Conservation (phyloP, 2,329 filamentous ascomycete genomes). For the Leptographium lundbergii region DNA sequence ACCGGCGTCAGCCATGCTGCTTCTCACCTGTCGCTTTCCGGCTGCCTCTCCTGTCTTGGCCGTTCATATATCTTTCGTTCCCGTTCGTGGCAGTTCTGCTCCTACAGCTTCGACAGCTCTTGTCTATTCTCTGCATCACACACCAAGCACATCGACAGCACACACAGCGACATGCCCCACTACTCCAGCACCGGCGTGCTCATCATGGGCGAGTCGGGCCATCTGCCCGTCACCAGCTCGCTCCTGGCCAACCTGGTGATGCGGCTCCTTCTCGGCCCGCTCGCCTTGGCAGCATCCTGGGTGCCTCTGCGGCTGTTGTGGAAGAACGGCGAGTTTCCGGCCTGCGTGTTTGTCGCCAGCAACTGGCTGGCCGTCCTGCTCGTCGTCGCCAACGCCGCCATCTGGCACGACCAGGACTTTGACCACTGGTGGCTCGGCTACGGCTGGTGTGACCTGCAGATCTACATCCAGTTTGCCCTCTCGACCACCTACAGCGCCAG, state of each 20-base stretch:
- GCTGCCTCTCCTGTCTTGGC: neutral
- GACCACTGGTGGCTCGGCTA: conserved; percentile 36
- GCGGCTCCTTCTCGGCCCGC: conserved; percentile 32
- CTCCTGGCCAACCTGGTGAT: conserved; percentile 32
- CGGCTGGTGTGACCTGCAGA: conserved; percentile 41
- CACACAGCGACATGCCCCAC: neutral
- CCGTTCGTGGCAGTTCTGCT: neutral
- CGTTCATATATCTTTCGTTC: neutral
- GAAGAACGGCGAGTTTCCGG: conserved; percentile 41
- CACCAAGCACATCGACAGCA: neutral
- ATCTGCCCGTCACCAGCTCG: neutral
- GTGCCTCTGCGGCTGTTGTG: conserved; percentile 39
- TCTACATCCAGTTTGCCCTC: conserved; percentile 22
- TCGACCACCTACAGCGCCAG: conserved; percentile 34
- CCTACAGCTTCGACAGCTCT: neutral
- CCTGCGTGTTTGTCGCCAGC: conserved; percentile 33
- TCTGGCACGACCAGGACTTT: conserved; percentile 41
- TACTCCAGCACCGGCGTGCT: conserved; percentile 3
- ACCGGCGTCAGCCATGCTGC: no score
- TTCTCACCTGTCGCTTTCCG: neutral
- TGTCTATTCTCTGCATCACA: neutral
- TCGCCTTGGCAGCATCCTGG: conserved; percentile 32
- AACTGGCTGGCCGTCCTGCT: conserved; percentile 34
- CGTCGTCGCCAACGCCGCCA: conserved; percentile 35
- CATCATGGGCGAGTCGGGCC: conserved; percentile 6